Percentiles rank a stretch among this genome's conserved stretches.
These are phyloP conservation scores for Chimonanthus salicifolius DNA, from an alignment of 164 flowering plant genomes.

Conservation along the genomic window DNA sequence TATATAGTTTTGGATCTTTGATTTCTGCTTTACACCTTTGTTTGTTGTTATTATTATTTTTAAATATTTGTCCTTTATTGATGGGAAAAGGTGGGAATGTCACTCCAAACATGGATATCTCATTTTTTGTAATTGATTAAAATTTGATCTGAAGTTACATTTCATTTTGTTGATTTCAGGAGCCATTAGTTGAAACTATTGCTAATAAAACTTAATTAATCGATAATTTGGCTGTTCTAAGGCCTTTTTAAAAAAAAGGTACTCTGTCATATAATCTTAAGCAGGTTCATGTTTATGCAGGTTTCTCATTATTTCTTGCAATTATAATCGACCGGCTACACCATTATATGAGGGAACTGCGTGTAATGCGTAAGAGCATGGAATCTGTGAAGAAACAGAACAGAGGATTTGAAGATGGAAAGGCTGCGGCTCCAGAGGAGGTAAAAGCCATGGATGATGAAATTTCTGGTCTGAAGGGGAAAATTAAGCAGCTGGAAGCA, in stretches of 20 bases:
- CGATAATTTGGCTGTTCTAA: not conserved
- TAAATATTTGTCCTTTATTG: not conserved
- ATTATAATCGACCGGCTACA: constrained; percentile 71
- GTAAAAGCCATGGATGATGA: constrained; percentile 37
- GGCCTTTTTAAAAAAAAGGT: not conserved
- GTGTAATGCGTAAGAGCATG: constrained; percentile 54
- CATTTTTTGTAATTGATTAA: not conserved
- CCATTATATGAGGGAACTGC: constrained; percentile 72
- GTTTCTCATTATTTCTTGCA: constrained; percentile 50
- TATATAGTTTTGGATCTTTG: too few species aligned
- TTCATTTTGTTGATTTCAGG: not conserved
- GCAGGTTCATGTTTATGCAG: constrained; percentile 30
- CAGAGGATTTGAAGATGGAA: constrained; percentile 39
- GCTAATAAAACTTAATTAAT: not conserved
- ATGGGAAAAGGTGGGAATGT: not conserved
- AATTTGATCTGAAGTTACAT: not conserved
- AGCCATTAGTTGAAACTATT: not conserved
- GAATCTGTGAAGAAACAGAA: constrained; percentile 54
- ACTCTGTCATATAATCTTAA: not conserved
- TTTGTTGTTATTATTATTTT: too few species aligned
- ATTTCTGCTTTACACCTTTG: too few species aligned
- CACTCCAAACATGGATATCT: not conserved
- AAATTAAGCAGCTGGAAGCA: constrained; percentile 38
- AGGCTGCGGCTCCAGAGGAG: constrained; percentile 30
- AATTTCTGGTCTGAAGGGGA: constrained; percentile 19